Percentiles rank a stretch among this genome's conserved stretches.
Evolutionary conservation across 192 early-diverging fungal genomes (phyloP).

Genomic region (Dissophora globulifera): DNA sequence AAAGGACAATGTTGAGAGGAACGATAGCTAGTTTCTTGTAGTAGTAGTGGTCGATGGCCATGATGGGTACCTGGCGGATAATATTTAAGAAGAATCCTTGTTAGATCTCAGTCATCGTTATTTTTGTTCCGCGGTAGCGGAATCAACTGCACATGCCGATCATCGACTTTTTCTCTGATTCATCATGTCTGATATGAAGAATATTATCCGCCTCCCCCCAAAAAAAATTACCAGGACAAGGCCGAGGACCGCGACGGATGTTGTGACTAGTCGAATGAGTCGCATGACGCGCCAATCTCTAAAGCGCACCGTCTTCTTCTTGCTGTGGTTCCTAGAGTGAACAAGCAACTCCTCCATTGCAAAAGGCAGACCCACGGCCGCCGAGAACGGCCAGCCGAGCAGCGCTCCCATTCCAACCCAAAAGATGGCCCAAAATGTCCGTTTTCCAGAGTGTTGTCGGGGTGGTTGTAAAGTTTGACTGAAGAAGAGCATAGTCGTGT

Average conservation of each 20-base stretch:
- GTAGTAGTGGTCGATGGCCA: conserved; percentile 78
- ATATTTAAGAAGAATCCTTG: too few relatives aligned
- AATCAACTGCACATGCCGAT: too few relatives aligned
- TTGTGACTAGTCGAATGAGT: conserved; percentile 55
- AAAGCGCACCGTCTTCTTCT: conserved; percentile 43
- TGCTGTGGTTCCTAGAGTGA: conserved; percentile 53
- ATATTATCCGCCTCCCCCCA: too few relatives aligned
- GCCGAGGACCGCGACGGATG: conserved; percentile 37
- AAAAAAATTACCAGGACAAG: conserved; percentile 51
- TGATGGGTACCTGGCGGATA: conserved; percentile 64
- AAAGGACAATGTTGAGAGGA: conserved; percentile 88
- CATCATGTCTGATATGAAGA: too few relatives aligned
- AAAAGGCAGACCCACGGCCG: conserved; percentile 79
- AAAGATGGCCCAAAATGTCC: conserved; percentile 68
- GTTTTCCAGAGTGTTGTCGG: conserved; percentile 43
- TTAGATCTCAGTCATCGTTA: too few relatives aligned
- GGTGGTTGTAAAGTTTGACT: conserved; percentile 72
- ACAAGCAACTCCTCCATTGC: conserved; percentile 75
- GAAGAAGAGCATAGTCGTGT: conserved; percentile 77
- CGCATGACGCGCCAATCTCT: conserved; percentile 58
- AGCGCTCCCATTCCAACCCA: conserved; percentile 72
- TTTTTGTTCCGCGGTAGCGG: too few relatives aligned
- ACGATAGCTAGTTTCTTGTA: conserved; percentile 79
- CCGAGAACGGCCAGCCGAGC: conserved; percentile 92
- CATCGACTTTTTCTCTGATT: too few relatives aligned